These are phyloP conservation scores for Radiomyces spectabilis DNA, from an alignment of 192 early-diverging fungal species.

Conservation along the genomic window DNA sequence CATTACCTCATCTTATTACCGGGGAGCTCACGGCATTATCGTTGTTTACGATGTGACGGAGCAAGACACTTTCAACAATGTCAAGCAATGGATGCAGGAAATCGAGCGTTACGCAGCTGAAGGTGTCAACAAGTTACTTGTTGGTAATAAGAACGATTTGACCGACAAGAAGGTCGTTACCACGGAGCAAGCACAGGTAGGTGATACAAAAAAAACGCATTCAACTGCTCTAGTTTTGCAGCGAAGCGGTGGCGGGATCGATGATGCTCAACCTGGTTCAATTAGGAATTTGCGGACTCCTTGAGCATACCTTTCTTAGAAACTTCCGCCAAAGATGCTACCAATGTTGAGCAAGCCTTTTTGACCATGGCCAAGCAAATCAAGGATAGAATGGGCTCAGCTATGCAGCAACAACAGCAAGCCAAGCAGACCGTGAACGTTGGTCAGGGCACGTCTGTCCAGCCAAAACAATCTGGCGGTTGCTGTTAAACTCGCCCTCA, in stretches of 20 bases:
- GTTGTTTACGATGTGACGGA: slow-evolving; percentile 99
- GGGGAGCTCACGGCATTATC: slow-evolving; percentile 97
- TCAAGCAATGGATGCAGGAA: slow-evolving; percentile 98
- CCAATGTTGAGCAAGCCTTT: slow-evolving; percentile 98
- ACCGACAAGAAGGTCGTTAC: slow-evolving; percentile 84
- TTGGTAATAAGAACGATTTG: slow-evolving; percentile 98
- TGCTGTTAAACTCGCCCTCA: slow-evolving; percentile 20
- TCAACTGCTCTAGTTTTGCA: too few relatives aligned
- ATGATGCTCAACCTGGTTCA: too few relatives aligned
- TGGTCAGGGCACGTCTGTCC: slow-evolving; percentile 27
- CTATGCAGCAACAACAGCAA: slow-evolving; percentile 26
- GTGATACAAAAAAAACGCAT: neutral
- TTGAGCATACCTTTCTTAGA: slow-evolving; percentile 93
- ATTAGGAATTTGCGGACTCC: slow-evolving; percentile 84
- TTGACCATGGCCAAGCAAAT: slow-evolving; percentile 99
- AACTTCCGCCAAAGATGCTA: slow-evolving; percentile 94
- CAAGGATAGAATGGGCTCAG: slow-evolving; percentile 72
- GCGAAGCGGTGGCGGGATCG: too few relatives aligned
- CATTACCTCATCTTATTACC: slow-evolving; percentile 96
- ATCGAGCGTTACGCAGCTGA: slow-evolving; percentile 97
- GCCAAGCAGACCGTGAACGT: slow-evolving; percentile 29
- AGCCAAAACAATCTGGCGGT: slow-evolving; percentile 27
- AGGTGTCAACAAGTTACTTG: slow-evolving; percentile 95
- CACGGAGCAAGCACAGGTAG: slow-evolving; percentile 23
- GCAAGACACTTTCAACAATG: slow-evolving; percentile 89